Evolutionary conservation across 129 eudicot genomes (phyloP), one percentile per base, ranked within the genome.

Genomic region (Mikania micrantha): DNA sequence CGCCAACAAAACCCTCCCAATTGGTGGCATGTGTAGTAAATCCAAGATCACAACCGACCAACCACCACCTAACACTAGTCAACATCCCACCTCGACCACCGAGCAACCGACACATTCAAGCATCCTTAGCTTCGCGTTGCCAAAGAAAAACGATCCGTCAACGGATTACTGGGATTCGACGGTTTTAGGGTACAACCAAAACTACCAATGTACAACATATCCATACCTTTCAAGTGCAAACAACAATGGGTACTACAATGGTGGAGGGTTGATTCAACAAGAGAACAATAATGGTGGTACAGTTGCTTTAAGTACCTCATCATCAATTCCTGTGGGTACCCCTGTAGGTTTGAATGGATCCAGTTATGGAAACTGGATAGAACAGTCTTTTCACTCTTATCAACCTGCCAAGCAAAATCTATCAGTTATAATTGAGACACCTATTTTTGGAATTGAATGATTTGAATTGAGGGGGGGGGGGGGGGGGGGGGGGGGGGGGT

Each of bases 381-480:
- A 80, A 66, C 82, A 80, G 64, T 57, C 83, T 38, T 69, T 64
- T 65, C 74, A 84, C 65, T 69, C 91, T 47, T 78, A 77, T 54
- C 88, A 84, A 69, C 60, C 80, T 63, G 84, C 71, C 63, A 86
- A 85, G 66, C 66, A 80, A 13, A 84, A 73, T 74, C 73, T 80
- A 40, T 78, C 97, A 39, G 83, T 76, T 49, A n/a, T n/a, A n/a
- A 76, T 80, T 54, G 95, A 84, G 81, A 80, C 91, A 36, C 87
- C 95, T 25, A 90, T 90, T 44, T 90, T 80, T 71, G 95, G 97
- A 61, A 84, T 90, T 78, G 97, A 90, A 82, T 90, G 88, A 90
- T 71, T 52, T 60, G 57, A 22, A 64, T n/a, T 42, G 15, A 54
- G 71, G 56, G 63, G 2, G 34, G 2, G 2, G 2, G 2, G 2